Evolutionary conservation across 2,329 filamentous ascomycete genomes (phyloP).

Genomic region (Diplocarpon rosae): DNA sequence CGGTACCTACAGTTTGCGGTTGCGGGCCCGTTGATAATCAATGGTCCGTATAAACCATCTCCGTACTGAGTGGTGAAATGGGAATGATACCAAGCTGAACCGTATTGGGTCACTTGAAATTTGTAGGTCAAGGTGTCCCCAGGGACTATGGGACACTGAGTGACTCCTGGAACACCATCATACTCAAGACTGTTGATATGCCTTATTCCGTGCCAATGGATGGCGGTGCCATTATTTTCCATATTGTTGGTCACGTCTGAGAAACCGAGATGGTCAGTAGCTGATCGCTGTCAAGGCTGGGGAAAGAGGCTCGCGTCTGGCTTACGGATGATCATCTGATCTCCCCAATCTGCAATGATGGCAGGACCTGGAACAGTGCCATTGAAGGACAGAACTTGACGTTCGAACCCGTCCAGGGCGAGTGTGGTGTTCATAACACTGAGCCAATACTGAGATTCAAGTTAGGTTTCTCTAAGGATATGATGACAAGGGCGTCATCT

Average conservation of each 20-base stretch:
- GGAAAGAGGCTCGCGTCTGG: neutral
- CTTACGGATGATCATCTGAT: slow-evolving; percentile 4
- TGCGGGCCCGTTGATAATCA: slow-evolving; percentile 49
- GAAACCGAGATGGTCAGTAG: slow-evolving; percentile 23
- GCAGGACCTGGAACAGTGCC: slow-evolving; percentile 30
- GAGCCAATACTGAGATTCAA: slow-evolving; percentile 20
- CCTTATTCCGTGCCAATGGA: slow-evolving; percentile 42
- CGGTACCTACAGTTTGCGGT: slow-evolving; percentile 34
- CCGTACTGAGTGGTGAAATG: slow-evolving; percentile 23
- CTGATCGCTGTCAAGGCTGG: neutral
- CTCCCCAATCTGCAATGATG: slow-evolving; percentile 28
- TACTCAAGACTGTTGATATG: slow-evolving; percentile 32
- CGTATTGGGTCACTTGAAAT: slow-evolving; percentile 26
- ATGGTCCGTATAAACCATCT: slow-evolving; percentile 47
- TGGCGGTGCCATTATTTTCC: slow-evolving; percentile 34
- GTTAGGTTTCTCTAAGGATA: slow-evolving; percentile 1
- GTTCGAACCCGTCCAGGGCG: slow-evolving; percentile 30
- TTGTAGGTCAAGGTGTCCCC: slow-evolving; percentile 34
- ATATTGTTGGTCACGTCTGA: slow-evolving; percentile 28
- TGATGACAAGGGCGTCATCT: neutral
- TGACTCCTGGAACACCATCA: slow-evolving; percentile 33
- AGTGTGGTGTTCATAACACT: slow-evolving; percentile 20
- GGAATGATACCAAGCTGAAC: slow-evolving; percentile 25
- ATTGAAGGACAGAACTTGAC: slow-evolving; percentile 42
- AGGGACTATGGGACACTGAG: slow-evolving; percentile 58